Evolutionary conservation across 1,139 yeast genomes (phyloP), one percentile per base, ranked within the genome.

Genomic region (Lodderomyces orthopsilosis): DNA sequence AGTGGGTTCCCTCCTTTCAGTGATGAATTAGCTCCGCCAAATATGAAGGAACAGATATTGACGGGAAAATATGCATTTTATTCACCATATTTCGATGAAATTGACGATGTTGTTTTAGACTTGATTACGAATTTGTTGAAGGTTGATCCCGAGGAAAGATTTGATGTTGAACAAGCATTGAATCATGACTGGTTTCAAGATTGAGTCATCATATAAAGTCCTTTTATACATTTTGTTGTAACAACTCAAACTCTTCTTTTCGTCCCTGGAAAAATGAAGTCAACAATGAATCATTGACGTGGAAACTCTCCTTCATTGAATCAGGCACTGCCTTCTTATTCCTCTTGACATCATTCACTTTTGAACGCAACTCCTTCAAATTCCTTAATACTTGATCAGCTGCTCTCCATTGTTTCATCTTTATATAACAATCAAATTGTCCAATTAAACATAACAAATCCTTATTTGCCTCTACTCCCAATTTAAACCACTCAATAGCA

Each of bases 1-100:
- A 85, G 90, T 59, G 95, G 95, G 1, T 86, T 86, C 53, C 94
- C 93, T 2, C 95, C 95, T 0, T 86, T 86, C 55, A 83, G 89
- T 56, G 93, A 85, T 43, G 93, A 85, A 51, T 61, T 85, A 43
- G 91, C 83, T 0, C 94, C 94, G 6, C 93, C 93, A 6, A 70
- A 75, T 33, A 83, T 85, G 87, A 76, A 79, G 51, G 88, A 85
- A 42, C 94, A 85, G 58, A 85, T 85, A 40, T 56, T 82, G 14
- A 64, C 68, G 22, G 93, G 85, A 0, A 75, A 74, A 49, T 85
- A 74, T 62, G 90, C 90, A 1, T 85, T 85, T 56, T 85, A 81
- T 57, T 79, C 88, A 1, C 94, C 94, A 0, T 85, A 82, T 56
- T 85, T 91, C 87, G 94, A 85, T 60, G 75, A 75, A 1, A 80